Conservation (phyloP, 2,329 filamentous ascomycete genomes). For the Epichloe gansuensis region DNA sequence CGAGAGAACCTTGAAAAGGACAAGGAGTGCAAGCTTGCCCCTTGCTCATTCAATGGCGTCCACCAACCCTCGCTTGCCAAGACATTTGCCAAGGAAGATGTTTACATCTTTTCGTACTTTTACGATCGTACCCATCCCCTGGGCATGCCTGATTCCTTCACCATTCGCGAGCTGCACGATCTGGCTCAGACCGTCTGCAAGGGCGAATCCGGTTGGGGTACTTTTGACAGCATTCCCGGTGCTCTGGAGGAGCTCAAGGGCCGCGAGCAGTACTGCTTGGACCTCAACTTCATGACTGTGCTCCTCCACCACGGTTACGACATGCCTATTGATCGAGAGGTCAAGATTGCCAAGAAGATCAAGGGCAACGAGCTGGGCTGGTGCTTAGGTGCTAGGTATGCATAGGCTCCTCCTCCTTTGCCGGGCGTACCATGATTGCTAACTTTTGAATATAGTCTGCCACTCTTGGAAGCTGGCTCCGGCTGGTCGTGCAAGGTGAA, state of each 20-base stretch:
- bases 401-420: constrained; percentile 2
- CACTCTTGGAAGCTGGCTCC: constrained; percentile 66
- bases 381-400: constrained; percentile 92
- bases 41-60: constrained; percentile 97
- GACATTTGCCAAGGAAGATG: constrained; percentile 82
- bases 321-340: constrained; percentile 91
- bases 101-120: constrained; percentile 97
- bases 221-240: constrained; percentile 63
- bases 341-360: constrained; percentile 98
- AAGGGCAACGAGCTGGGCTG: constrained; percentile 93
- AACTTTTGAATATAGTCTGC: constrained; percentile 46
- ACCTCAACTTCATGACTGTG: constrained; percentile 92
- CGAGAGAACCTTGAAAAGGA: constrained; percentile 88
- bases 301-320: constrained; percentile 93
- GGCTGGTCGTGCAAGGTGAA: constrained; percentile 85
- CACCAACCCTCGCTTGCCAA: constrained; percentile 87
- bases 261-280: constrained; percentile 83
- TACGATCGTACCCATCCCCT: constrained; percentile 88
- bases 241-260: constrained; percentile 71
- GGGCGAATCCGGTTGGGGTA: constrained; percentile 64
- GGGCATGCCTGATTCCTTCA: constrained; percentile 98
- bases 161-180: constrained; percentile 77
- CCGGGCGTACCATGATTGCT: constrained; percentile 3
- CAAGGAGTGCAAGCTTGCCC: constrained; percentile 63
- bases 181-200: constrained; percentile 75